Conservation (phyloP, 208 protist genomes). For the Acanthamoeba castellanii region DNA sequence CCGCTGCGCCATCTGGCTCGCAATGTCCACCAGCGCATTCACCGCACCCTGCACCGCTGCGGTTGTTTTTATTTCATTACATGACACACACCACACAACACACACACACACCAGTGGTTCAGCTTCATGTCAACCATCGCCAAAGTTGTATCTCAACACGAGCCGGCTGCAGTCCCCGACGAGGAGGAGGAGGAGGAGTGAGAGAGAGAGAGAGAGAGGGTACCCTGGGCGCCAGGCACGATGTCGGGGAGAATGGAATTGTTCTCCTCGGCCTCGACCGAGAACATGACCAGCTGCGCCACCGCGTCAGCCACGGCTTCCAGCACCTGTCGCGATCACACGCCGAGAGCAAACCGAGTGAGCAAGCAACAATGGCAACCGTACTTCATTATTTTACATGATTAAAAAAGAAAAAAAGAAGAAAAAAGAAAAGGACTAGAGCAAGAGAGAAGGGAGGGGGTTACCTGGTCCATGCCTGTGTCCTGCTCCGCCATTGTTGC, state of each 20-base stretch:
- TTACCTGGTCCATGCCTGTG: slow-evolving; percentile 29
- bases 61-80: neutral
- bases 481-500: neutral
- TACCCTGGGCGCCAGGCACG: slow-evolving; percentile 53
- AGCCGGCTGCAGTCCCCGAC: neutral
- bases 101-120: too few species aligned
- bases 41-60: slow-evolving; percentile 53
- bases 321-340: neutral
- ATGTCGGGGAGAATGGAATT: slow-evolving; percentile 67
- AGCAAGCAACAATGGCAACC: neutral
- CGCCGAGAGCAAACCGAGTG: too few species aligned
- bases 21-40: slow-evolving; percentile 69
- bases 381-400: too few species aligned
- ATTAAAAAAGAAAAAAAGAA: neutral
- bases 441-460: neutral
- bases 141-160: too few species aligned
- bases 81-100: too few species aligned
- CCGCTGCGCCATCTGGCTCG: slow-evolving; percentile 51
- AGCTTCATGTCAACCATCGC: too few species aligned
- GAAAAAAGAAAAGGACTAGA: neutral
- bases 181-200: neutral
- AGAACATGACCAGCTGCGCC: slow-evolving; percentile 69
- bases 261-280: slow-evolving; percentile 70
- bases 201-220: neutral
- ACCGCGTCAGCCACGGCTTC: slow-evolving; percentile 71